Base-by-base conservation (phyloP, 129 eudicot genomes). In the Saussurea involucrata region DNA sequence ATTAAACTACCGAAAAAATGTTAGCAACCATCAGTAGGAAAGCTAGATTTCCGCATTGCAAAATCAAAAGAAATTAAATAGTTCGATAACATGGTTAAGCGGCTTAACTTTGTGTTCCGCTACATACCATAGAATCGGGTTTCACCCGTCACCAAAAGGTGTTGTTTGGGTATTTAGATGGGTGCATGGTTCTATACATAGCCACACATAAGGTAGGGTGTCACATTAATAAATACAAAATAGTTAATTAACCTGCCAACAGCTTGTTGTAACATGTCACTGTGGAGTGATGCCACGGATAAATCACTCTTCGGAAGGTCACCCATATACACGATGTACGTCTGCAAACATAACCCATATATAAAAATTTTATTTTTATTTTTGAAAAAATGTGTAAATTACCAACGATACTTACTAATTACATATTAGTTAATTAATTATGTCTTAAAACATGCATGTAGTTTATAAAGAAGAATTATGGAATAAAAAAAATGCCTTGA, bases 321-420 rank as follows among this genome's bases (percentile, higher is more conserved):
- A 36, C 97, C 97, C 97, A 92, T 86, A 71, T 92, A 92, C 20
- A 92, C 97, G 64, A 92, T 86, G 79, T 92, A 92, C 2, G 79
- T 84, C 98, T 93, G 84, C 72, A 78, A 69, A 69, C 2, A 8
- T 53, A n/a, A 53, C 4, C 5, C 7, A 44, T 13, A 44, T 11
- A n/a, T n/a, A n/a, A n/a, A n/a, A n/a, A n/a, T n/a, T n/a, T n/a
- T n/a, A n/a, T n/a, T 37, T 37, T 7, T 36, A 7, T 7, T 36
- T 10, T 11, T 10, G 12, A 44, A 44, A 10, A 2, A 1, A 44
- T 44, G 0, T 44, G 6, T 15, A 46, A 36, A 36, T 36, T 12
- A 46, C 15, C 57, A 3, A 13, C 12, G 1, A 11, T 11, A n/a
- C n/a, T n/a, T n/a, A n/a, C n/a, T n/a, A n/a, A n/a, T 36, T 36